These are phyloP conservation scores for Wickerhamomyces bisporus DNA, from an alignment of 805 yeast species.

Conservation along the genomic window DNA sequence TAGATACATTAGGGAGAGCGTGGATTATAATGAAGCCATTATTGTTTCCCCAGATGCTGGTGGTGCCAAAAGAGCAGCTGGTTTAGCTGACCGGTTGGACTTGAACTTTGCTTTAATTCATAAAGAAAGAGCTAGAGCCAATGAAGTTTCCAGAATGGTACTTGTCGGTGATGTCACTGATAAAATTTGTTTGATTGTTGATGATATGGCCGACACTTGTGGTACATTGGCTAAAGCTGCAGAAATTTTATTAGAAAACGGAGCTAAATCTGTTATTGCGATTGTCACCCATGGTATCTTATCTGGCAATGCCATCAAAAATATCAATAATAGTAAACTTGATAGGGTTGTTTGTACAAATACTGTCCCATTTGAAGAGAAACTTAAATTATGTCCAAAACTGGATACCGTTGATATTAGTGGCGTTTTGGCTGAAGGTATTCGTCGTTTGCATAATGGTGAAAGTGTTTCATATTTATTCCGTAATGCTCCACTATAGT, in stretches of 20 bases:
- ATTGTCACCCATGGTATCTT: conserved; percentile 80
- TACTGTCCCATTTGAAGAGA: conserved; percentile 72
- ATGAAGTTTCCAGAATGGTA: conserved; percentile 81
- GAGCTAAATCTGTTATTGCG: conserved; percentile 71
- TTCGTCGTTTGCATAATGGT: conserved; percentile 82
- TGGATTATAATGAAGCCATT: conserved; percentile 56
- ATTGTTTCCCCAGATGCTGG: conserved; percentile 87
- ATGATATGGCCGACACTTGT: conserved; percentile 90
- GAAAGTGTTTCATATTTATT: conserved; percentile 79
- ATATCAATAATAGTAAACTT: conserved; percentile 62
- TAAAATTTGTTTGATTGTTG: conserved; percentile 72
- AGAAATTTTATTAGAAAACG: conserved; percentile 61
- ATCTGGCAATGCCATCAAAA: conserved; percentile 68
- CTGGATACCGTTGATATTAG: conserved; percentile 67
- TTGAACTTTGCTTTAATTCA: conserved; percentile 79
- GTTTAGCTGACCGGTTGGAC: conserved; percentile 73
- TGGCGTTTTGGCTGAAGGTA: conserved; percentile 73
- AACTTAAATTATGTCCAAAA: conserved; percentile 51
- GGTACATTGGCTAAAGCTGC: conserved; percentile 84
- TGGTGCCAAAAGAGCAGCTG: conserved; percentile 88
- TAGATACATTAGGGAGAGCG: conserved; percentile 61
- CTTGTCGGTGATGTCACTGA: conserved; percentile 79
- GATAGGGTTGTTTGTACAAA: conserved; percentile 74
- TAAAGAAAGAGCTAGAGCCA: conserved; percentile 78
- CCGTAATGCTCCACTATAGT: conserved; percentile 51